These are phyloP conservation scores for Aspergillus spinulosporus DNA, from an alignment of 2,329 filamentous ascomycete genomes.

Conservation along the genomic window DNA sequence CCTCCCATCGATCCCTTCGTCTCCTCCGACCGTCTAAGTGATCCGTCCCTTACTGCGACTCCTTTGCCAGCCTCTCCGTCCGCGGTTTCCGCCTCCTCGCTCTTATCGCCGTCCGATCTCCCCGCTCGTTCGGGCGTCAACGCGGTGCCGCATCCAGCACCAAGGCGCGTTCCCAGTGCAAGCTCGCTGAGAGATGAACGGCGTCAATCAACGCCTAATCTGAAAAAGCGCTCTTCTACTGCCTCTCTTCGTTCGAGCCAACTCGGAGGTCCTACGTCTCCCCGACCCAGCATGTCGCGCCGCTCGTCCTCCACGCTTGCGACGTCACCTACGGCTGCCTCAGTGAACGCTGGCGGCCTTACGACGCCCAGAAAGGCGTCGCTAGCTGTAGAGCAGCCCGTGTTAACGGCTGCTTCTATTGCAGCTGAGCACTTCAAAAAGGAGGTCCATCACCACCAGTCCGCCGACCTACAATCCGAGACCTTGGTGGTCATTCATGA, in stretches of 20 bases:
- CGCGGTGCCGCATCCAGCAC: constrained; percentile 23
- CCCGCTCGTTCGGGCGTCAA: constrained; percentile 23
- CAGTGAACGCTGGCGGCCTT: constrained; percentile 11
- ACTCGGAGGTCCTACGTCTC: constrained; percentile 30
- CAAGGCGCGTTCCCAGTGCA: constrained; percentile 37
- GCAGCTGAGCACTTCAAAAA: constrained; percentile 68
- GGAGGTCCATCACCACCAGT: constrained; percentile 66
- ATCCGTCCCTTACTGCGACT: constrained; percentile 29
- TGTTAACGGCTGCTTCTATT: constrained; percentile 55
- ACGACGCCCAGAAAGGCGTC: constrained; percentile 33
- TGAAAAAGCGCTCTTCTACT: constrained; percentile 42
- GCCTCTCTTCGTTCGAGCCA: constrained; percentile 40
- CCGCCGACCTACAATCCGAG: constrained; percentile 48
- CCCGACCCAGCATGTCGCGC: constrained; percentile 35
- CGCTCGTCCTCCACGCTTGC: constrained; percentile 36
- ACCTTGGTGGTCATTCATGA: constrained; percentile 88
- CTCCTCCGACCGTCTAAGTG: constrained; percentile 29
- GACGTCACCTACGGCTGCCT: constrained; percentile 26
- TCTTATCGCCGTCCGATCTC: constrained; percentile 28
- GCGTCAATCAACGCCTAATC: constrained; percentile 34
- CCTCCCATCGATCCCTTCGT: constrained; percentile 22
- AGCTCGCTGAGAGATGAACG: constrained; percentile 40
- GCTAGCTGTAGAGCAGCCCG: constrained; percentile 24
- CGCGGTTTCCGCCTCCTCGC: constrained; percentile 24
- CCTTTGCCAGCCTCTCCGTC: constrained; percentile 31